Base-by-base conservation (phyloP, 768 basidiomycete genomes). In the Lactarius deliciosus region DNA sequence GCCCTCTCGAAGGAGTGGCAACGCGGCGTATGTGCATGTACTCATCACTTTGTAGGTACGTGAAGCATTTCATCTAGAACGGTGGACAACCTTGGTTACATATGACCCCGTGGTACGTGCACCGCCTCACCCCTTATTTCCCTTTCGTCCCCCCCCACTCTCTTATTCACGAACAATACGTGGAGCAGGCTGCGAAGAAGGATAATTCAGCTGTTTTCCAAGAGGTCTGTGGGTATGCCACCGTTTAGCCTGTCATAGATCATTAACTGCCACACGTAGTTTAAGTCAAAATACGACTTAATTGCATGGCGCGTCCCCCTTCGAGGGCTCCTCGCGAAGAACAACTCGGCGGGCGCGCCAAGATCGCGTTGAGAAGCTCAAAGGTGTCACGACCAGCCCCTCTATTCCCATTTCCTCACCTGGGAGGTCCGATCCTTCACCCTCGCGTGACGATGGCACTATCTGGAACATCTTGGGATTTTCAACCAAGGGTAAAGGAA, bases 41-140 rank as follows among this genome's bases (percentile, higher is more conserved):
- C 58, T 50, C 53, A 45, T 62, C 50, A 57, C 64, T 16, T 53
- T 25, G 50, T 68, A 94, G 89, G 82, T 96, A 57, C 85, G 95
- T 66, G 93, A 98, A 76, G 81, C 85, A 65, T 98, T 96, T 76
- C 95, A 98, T 73, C 81, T 96, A 77, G 89, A 95, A 69, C 81
- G 88, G 65, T 96, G 90, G 74, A 83, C 86, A 3, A 86, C 84
- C 30, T 81, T 96, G 79, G 77, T 94, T 41, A 81, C 80, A 22
- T 98, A 87, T 75, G 83, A 96, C 76, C 95, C 94, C 10, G 75
- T 80, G 76, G 90, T 91, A 85, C 74, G 61, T 25, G 30, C 38
- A 25, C 56, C 63, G 5, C 38, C 15, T 53, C 36, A 28, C 55
- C 63, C 11, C 36, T 54, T 34, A 11, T 7, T 55, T 15, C 36